These are phyloP conservation scores for Stromatinia cepivora DNA, from an alignment of 2,329 filamentous ascomycete genomes.

Conservation along the genomic window DNA sequence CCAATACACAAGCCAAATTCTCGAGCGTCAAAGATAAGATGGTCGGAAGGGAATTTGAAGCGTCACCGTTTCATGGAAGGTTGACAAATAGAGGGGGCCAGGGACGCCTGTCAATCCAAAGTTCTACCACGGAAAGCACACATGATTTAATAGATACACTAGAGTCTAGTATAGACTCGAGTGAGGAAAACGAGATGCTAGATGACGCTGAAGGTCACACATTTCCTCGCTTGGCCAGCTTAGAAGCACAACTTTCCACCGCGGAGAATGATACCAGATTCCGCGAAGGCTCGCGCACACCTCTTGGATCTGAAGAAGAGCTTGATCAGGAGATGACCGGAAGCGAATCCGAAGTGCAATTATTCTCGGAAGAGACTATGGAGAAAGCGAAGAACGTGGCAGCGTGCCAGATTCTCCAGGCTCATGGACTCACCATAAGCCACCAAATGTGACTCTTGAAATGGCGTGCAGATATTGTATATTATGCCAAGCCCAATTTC, in stretches of 20 bases:
- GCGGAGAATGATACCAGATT: too few species aligned
- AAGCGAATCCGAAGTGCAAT: background rate
- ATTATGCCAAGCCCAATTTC: background rate
- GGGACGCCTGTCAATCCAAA: background rate
- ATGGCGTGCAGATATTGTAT: background rate
- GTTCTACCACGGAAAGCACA: background rate
- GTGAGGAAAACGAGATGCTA: too few species aligned
- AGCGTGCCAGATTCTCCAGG: background rate
- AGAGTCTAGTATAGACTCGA: too few species aligned
- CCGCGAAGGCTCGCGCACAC: too few species aligned
- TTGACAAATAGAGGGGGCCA: background rate
- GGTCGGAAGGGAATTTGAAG: background rate
- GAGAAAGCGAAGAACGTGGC: background rate
- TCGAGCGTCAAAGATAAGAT: background rate
- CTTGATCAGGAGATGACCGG: too few species aligned
- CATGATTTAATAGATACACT: too few species aligned
- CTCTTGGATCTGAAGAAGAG: too few species aligned
- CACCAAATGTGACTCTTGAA: background rate
- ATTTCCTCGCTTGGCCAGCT: too few species aligned
- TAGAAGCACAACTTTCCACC: too few species aligned
- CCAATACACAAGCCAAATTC: background rate
- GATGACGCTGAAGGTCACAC: too few species aligned
- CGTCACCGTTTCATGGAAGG: background rate
- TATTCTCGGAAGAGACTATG: background rate
- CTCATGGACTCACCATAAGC: background rate